Evolutionary conservation across 352 stramenopile genomes (phyloP).

Genomic region (Phytophthora multivora): DNA sequence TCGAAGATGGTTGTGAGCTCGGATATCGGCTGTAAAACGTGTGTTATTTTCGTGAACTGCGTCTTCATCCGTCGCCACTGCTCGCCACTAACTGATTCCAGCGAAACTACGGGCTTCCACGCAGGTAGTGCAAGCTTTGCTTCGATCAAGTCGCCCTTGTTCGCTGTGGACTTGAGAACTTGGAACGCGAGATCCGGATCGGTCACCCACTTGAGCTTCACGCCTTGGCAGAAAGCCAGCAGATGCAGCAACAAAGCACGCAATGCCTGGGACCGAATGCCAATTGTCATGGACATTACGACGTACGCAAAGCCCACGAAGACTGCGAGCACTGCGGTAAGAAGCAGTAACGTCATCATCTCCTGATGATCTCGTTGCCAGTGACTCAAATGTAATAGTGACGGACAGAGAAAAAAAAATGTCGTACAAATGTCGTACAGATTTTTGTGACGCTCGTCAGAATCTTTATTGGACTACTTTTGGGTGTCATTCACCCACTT

Average conservation of each 20-base stretch:
- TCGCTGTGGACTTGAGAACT: slow-evolving; percentile 23
- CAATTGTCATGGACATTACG: slow-evolving; percentile 18
- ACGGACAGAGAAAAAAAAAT: no score
- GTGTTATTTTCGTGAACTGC: slow-evolving; percentile 22
- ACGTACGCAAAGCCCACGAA: slow-evolving; percentile 5
- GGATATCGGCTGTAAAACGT: slow-evolving; percentile 27
- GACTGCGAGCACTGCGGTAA: not conserved
- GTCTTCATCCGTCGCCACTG: slow-evolving; percentile 39
- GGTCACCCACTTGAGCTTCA: slow-evolving; percentile 33
- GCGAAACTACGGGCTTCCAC: slow-evolving; percentile 32
- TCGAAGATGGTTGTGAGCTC: slow-evolving; percentile 32
- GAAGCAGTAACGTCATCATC: slow-evolving; percentile 2
- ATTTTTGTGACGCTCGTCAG: no score
- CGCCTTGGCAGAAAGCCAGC: slow-evolving; percentile 24
- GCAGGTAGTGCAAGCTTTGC: slow-evolving; percentile 20
- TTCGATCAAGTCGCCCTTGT: slow-evolving; percentile 40
- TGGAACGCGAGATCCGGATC: slow-evolving; percentile 27
- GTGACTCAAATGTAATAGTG: no score
- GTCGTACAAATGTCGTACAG: no score
- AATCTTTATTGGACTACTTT: no score
- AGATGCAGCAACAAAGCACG: slow-evolving; percentile 27
- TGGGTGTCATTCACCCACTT: no score
- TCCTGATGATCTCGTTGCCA: not conserved
- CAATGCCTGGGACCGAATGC: slow-evolving; percentile 32
- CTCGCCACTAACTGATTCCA: slow-evolving; percentile 35